Percentiles rank a stretch among this genome's conserved stretches.
Conservation (phyloP, 805 yeast species). For the Saccharomyces cerevisiae region DNA sequence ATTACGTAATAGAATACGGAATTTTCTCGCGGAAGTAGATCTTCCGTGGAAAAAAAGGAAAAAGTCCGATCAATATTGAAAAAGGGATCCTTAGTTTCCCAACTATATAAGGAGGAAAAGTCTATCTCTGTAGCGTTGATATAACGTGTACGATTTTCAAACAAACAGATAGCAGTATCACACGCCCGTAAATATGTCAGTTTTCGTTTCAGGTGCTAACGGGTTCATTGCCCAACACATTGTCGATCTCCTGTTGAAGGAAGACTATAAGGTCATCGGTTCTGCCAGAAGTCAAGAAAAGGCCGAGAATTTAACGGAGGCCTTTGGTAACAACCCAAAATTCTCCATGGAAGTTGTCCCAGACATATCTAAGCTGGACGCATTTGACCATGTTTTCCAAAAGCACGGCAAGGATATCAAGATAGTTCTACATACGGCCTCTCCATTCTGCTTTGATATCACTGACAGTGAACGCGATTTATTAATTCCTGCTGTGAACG, state of each 20-base stretch:
- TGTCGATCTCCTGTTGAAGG: conserved; percentile 33
- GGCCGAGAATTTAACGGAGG: conserved; percentile 32
- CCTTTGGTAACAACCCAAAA: conserved; percentile 24
- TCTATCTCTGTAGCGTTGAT: no score
- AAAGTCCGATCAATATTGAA: no score
- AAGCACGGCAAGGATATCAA: conserved; percentile 41
- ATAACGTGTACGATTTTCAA: no score
- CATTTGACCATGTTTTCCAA: conserved; percentile 39
- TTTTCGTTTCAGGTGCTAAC: conserved; percentile 45
- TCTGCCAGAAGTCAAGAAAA: conserved; percentile 41
- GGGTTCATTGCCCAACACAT: conserved; percentile 50
- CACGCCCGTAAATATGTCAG: conserved; percentile 17
- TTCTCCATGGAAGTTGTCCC: conserved; percentile 30
- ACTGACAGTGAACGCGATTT: conserved; percentile 42
- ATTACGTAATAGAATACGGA: no score
- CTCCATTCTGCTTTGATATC: conserved; percentile 44
- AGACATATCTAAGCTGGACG: conserved; percentile 32
- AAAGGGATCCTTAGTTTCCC: not conserved
- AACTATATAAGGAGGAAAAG: not conserved
- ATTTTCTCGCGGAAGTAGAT: no score
- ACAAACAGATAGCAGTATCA: not conserved
- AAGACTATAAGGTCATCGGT: conserved; percentile 40
- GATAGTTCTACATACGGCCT: conserved; percentile 53
- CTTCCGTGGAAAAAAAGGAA: no score
- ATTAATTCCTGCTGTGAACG: conserved; percentile 47